Evolutionary conservation across 495 filamentous ascomycete genomes (phyloP).

Genomic region (Lindgomyces ingoldianus): DNA sequence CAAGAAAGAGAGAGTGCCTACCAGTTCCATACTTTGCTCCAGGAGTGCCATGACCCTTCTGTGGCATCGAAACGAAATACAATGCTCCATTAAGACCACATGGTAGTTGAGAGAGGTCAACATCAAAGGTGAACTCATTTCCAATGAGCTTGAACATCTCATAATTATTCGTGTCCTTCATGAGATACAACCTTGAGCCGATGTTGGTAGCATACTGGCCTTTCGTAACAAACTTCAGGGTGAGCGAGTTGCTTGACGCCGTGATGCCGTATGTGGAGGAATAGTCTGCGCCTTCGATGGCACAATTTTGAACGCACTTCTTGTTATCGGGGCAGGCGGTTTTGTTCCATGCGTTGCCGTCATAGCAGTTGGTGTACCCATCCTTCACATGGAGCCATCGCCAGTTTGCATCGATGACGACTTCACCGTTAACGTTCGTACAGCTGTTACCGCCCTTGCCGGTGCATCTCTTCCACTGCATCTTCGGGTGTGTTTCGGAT

Average conservation of each 20-base stretch:
- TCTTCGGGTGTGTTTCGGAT: slow-evolving; percentile 41
- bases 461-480: slow-evolving; percentile 40
- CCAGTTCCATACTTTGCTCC: slow-evolving; percentile 65
- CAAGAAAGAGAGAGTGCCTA: background rate
- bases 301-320: slow-evolving; percentile 45
- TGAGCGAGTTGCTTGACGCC: slow-evolving; percentile 35
- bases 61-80: slow-evolving; percentile 66
- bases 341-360: slow-evolving; percentile 43
- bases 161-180: slow-evolving; percentile 60
- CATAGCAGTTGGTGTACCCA: slow-evolving; percentile 47
- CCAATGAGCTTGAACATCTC: slow-evolving; percentile 60
- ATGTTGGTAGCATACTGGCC: slow-evolving; percentile 41
- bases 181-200: slow-evolving; percentile 61
- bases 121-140: slow-evolving; percentile 63
- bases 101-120: slow-evolving; percentile 60
- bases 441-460: slow-evolving; percentile 48
- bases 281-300: slow-evolving; percentile 45
- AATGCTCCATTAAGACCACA: slow-evolving; percentile 71
- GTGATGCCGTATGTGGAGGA: slow-evolving; percentile 42
- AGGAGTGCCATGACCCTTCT: slow-evolving; percentile 55
- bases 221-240: slow-evolving; percentile 39
- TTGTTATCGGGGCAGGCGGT: slow-evolving; percentile 42
- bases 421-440: slow-evolving; percentile 47
- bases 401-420: slow-evolving; percentile 56
- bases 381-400: slow-evolving; percentile 43